These are phyloP conservation scores for Tetrastigma voinierianum DNA, from an alignment of 164 flowering plant species.

Conservation along the genomic window DNA sequence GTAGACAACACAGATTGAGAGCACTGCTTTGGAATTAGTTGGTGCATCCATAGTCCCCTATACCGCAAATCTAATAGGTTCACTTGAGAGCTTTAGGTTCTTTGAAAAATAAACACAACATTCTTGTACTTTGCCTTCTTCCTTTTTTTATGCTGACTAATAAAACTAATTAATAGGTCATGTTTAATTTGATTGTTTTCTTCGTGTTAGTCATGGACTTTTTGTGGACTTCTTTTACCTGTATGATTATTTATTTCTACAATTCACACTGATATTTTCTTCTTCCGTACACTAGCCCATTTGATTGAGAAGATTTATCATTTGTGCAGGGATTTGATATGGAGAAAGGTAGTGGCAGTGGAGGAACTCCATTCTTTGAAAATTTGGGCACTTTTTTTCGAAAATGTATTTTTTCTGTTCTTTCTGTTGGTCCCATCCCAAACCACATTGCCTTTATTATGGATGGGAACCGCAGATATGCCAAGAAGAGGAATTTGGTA, in stretches of 20 bases:
- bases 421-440: constrained; percentile 61
- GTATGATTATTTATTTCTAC: neutral
- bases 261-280: neutral
- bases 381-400: constrained; percentile 16
- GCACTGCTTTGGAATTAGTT: constrained; percentile 31
- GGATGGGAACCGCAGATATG: constrained; percentile 75
- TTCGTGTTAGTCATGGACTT: neutral
- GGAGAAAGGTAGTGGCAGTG: constrained; percentile 5
- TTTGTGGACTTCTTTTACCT: neutral
- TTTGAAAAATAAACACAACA: constrained; percentile 31
- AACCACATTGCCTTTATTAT: constrained; percentile 58
- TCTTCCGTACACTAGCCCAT: neutral
- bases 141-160: neutral
- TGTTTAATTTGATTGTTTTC: neutral
- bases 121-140: constrained; percentile 16
- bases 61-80: constrained; percentile 38
- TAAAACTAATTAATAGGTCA: neutral
- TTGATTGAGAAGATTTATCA: neutral
- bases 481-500: constrained; percentile 32
- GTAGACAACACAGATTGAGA: constrained; percentile 58
- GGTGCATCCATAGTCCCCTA: constrained; percentile 55
- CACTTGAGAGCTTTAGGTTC: constrained; percentile 28
- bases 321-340: constrained; percentile 6
- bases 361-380: constrained; percentile 2
- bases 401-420: constrained; percentile 27